phyloP scores from a whole-genome alignment of 495 filamentous ascomycete species.

The Penicillium macrosclerotiorum region DNA sequence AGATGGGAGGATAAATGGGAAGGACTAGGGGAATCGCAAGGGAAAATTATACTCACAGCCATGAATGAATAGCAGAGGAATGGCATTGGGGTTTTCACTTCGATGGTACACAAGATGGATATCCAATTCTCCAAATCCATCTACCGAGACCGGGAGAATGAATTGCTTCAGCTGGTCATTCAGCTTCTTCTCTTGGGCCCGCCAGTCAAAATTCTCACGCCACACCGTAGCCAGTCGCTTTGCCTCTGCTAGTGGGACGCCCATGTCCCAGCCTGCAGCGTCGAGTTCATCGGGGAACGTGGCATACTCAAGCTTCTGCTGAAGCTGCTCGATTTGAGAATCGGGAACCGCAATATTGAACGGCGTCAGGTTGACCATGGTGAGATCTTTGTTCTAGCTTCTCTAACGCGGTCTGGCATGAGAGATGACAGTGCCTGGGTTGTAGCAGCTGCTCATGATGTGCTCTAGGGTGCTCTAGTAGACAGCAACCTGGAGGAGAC shows the following conservation, averaged over 20 bases:
- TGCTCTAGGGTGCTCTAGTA: neutral
- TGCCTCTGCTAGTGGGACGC: constrained; percentile 46
- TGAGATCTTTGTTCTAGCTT: neutral
- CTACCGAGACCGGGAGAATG: constrained; percentile 29
- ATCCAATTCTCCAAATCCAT: constrained; percentile 43
- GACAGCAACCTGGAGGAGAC: neutral
- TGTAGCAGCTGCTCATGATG: neutral
- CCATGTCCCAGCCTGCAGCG: constrained; percentile 45
- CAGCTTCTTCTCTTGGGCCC: constrained; percentile 36
- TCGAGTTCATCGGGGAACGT: constrained; percentile 49
- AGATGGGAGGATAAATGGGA: neutral
- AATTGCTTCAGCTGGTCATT: constrained; percentile 43
- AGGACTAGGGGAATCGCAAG: neutral
- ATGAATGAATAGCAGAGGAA: constrained; percentile 62
- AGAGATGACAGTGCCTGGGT: no score
- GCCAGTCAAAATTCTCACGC: constrained; percentile 50
- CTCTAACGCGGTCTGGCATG: neutral
- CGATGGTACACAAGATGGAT: constrained; percentile 54
- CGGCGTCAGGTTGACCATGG: constrained; percentile 15
- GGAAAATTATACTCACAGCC: constrained; percentile 43
- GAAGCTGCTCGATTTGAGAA: constrained; percentile 33
- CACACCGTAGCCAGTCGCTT: constrained; percentile 45
- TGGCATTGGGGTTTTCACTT: constrained; percentile 44
- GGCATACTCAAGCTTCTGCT: constrained; percentile 39
- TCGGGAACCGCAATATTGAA: constrained; percentile 46